Evolutionary conservation across 257 asterid species (phyloP).

Genomic region (Nicotiana tomentosiformis): DNA sequence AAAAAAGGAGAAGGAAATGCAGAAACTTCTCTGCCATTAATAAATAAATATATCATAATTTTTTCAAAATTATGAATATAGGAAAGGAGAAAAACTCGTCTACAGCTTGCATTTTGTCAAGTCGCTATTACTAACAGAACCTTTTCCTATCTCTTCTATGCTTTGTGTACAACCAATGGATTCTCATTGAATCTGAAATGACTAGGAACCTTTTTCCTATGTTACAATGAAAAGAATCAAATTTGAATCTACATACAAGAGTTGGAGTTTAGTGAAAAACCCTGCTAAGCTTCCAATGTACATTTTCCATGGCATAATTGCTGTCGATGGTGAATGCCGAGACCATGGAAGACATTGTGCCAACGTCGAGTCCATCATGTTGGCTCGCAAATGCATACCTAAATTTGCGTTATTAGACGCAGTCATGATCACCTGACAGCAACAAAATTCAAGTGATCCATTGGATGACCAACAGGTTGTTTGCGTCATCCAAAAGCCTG

Average conservation of each 20-base stretch:
- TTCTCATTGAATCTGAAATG: background rate
- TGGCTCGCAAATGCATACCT: background rate
- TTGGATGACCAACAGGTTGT: background rate
- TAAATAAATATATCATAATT: background rate
- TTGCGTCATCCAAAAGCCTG: background rate
- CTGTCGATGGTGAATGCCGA: background rate
- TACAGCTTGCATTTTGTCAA: background rate
- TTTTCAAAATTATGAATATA: background rate
- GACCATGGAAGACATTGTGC: background rate
- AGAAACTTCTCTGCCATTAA: background rate
- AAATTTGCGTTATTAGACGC: background rate
- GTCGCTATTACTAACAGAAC: background rate
- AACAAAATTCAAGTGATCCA: background rate
- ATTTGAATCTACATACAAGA: background rate
- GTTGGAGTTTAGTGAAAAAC: background rate
- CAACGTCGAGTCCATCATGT: background rate
- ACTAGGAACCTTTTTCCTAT: background rate
- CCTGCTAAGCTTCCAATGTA: background rate
- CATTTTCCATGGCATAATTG: background rate
- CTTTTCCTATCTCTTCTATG: background rate
- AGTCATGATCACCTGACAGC: background rate
- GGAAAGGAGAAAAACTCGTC: background rate
- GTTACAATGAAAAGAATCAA: background rate
- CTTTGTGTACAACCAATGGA: background rate
- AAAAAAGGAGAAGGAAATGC: background rate